phyloP scores from a whole-genome alignment of 2,329 filamentous ascomycete genomes.

The Colletotrichum tamarilloi region DNA sequence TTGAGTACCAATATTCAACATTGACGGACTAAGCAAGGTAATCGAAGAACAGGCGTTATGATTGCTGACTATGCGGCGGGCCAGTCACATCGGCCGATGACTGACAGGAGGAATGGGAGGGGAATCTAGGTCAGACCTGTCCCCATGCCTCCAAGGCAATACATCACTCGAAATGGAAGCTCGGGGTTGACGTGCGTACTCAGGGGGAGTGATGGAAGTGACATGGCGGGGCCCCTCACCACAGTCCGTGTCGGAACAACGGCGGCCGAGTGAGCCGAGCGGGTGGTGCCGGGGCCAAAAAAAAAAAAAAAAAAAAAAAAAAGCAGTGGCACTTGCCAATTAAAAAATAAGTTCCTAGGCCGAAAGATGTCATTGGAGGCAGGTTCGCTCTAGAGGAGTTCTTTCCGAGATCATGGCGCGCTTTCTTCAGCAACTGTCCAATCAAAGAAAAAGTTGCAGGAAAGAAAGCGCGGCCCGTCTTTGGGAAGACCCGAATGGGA shows the following conservation, averaged over 20 bases:
- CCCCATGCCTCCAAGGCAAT: not conserved
- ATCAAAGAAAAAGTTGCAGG: not conserved
- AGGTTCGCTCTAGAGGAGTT: not conserved
- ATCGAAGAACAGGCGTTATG: not conserved
- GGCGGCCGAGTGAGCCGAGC: conserved; percentile 27
- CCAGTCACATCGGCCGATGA: conserved; percentile 1
- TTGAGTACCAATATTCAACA: not conserved
- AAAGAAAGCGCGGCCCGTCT: not conserved
- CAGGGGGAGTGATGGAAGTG: too few relatives aligned
- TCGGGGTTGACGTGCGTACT: not conserved
- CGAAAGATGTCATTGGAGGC: not conserved
- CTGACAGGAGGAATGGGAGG: not conserved
- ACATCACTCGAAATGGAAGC: not conserved
- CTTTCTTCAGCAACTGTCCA: not conserved
- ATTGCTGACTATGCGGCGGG: not conserved
- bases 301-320: not conserved
- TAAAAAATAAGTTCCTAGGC: not conserved
- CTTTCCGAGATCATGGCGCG: not conserved
- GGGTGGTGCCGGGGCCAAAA: not conserved
- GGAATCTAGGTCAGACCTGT: not conserved
- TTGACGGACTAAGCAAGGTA: not conserved
- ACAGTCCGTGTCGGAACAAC: conserved; percentile 6
- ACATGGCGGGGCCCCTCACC: not conserved
- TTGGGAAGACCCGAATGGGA: not conserved
- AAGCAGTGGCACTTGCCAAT: not conserved